Evolutionary conservation across 2,329 filamentous ascomycete genomes (phyloP).

Genomic region (Cytospora piceicola): DNA sequence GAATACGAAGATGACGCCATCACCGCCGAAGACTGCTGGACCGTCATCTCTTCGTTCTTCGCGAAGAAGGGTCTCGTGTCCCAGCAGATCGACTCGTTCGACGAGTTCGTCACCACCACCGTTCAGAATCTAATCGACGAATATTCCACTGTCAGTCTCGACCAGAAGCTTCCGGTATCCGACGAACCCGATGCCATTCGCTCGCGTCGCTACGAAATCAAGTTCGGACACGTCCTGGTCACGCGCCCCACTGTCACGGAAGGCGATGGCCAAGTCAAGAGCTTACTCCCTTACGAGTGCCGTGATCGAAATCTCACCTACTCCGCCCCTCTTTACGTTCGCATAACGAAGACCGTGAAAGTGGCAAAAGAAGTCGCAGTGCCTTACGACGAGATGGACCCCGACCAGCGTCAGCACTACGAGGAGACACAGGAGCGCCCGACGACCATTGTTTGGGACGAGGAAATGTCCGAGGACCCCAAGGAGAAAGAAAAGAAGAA

Average conservation of each 20-base stretch:
- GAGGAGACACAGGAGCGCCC: slow-evolving; percentile 60
- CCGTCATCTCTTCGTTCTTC: slow-evolving; percentile 96
- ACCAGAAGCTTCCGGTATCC: slow-evolving; percentile 82
- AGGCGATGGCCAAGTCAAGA: slow-evolving; percentile 84
- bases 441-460: slow-evolving; percentile 63
- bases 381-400: slow-evolving; percentile 69
- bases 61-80: slow-evolving; percentile 94
- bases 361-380: slow-evolving; percentile 78
- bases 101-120: slow-evolving; percentile 92
- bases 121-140: slow-evolving; percentile 95
- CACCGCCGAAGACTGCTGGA: slow-evolving; percentile 98
- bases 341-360: slow-evolving; percentile 83
- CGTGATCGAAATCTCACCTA: slow-evolving; percentile 96
- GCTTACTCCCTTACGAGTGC: slow-evolving; percentile 91
- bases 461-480: slow-evolving; percentile 58
- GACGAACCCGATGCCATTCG: slow-evolving; percentile 79
- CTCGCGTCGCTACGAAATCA: slow-evolving; percentile 91
- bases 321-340: slow-evolving; percentile 85
- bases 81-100: slow-evolving; percentile 97
- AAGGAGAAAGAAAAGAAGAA: slow-evolving; percentile 52
- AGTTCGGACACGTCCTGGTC: slow-evolving; percentile 88
- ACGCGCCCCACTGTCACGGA: slow-evolving; percentile 91
- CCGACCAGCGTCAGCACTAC: slow-evolving; percentile 62
- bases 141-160: slow-evolving; percentile 87
- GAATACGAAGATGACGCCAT: slow-evolving; percentile 73